These are phyloP conservation scores for Aspergillus vadensis DNA, from an alignment of 2,329 filamentous ascomycete species.

Conservation along the genomic window DNA sequence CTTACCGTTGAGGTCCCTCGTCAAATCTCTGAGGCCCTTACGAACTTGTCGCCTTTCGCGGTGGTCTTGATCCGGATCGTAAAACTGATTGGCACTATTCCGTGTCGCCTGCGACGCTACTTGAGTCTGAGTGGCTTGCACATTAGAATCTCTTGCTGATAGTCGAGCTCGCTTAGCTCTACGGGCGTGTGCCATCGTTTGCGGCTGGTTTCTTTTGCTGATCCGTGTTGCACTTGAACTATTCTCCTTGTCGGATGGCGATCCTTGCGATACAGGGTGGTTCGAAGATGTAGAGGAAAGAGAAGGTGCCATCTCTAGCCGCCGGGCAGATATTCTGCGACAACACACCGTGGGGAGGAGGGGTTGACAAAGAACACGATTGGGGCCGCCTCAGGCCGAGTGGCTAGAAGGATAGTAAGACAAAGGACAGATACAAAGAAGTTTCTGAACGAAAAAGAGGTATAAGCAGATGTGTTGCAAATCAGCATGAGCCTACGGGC, in stretches of 20 bases:
- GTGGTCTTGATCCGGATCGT: constrained; percentile 81
- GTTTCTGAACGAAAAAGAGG: background rate
- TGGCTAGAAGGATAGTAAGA: background rate
- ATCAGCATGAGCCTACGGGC: background rate
- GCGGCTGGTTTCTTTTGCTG: constrained; percentile 48
- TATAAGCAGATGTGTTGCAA: background rate
- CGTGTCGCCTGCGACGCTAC: constrained; percentile 28
- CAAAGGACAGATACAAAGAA: background rate
- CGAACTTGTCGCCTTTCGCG: constrained; percentile 72
- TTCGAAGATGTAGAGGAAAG: constrained; percentile 19
- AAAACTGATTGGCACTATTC: constrained; percentile 54
- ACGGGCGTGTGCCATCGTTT: constrained; percentile 38
- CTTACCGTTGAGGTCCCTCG: constrained; percentile 60
- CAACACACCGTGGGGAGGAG: constrained; percentile 15
- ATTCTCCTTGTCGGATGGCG: constrained; percentile 56
- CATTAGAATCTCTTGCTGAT: constrained; percentile 35
- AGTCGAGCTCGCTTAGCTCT: constrained; percentile 47
- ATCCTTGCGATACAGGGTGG: constrained; percentile 36
- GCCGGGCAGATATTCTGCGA: constrained; percentile 16
- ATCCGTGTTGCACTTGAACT: constrained; percentile 23
- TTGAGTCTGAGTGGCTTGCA: constrained; percentile 29
- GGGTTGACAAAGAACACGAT: constrained; percentile 12
- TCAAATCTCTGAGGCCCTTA: constrained; percentile 68
- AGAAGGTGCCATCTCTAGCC: constrained; percentile 32
- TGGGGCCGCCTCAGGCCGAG: constrained; percentile 5